Evolutionary conservation across 2,329 filamentous ascomycete genomes (phyloP).

Genomic region (Proliferodiscus dingleyae): DNA sequence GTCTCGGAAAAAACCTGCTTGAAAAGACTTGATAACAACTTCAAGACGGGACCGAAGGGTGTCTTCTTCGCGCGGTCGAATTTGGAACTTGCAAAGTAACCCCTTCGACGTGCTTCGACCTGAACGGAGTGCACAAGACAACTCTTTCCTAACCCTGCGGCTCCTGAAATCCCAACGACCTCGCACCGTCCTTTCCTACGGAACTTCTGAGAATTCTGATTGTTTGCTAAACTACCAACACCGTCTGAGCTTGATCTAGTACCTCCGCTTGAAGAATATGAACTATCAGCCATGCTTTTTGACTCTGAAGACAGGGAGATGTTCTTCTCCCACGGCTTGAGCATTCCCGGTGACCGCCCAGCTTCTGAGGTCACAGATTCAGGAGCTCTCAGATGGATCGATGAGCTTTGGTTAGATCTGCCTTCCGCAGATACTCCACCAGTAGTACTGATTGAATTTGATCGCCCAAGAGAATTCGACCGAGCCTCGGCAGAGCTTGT

Average conservation of each 20-base stretch:
- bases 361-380: too few species aligned
- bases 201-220: conserved; percentile 43
- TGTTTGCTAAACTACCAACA: conserved; percentile 24
- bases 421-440: neutral
- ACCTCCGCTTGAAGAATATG: conserved; percentile 6
- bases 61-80: conserved; percentile 58
- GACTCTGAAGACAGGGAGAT: conserved; percentile 20
- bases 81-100: conserved; percentile 62
- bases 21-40: conserved; percentile 61
- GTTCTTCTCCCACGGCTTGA: conserved; percentile 28
- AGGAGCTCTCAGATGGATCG: conserved; percentile 17
- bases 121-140: conserved; percentile 60
- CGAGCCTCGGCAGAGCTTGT: conserved; percentile 52
- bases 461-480: conserved; percentile 24
- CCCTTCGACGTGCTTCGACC: conserved; percentile 53
- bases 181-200: conserved; percentile 59
- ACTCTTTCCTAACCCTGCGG: conserved; percentile 61
- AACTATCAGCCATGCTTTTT: conserved; percentile 19
- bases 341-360: conserved; percentile 3
- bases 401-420: neutral
- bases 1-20: conserved; percentile 64
- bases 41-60: conserved; percentile 59
- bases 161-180: conserved; percentile 56
- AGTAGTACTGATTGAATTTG: conserved; percentile 17
- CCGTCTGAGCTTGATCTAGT: conserved; percentile 25